Evolutionary conservation across 345 rosid genomes (phyloP).

Genomic region (Hypericum androsaemum): DNA sequence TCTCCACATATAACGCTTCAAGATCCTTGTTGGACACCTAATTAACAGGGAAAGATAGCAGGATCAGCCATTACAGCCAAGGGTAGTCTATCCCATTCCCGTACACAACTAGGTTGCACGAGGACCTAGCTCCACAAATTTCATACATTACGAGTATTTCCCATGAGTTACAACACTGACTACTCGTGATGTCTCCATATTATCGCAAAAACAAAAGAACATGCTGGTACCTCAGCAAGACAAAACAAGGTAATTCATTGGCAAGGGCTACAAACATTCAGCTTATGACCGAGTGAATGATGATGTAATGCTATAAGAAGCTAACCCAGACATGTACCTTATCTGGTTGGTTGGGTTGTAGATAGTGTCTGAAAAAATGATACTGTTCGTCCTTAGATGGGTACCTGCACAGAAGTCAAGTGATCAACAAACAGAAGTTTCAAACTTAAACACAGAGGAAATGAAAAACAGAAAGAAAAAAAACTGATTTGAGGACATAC

Average conservation of each 20-base stretch:
- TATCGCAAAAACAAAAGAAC: too few species aligned
- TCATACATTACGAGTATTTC: too few species aligned
- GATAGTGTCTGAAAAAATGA: constrained; percentile 81
- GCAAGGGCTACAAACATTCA: too few species aligned
- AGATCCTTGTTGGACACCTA: constrained; percentile 60
- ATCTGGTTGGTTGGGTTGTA: constrained; percentile 55
- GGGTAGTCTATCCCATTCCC: too few species aligned
- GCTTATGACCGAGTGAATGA: too few species aligned
- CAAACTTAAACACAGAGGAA: neutral
- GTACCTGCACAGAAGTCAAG: constrained; percentile 38
- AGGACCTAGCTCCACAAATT: too few species aligned
- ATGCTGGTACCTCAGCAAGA: too few species aligned
- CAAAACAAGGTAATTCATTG: too few species aligned
- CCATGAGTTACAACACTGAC: too few species aligned
- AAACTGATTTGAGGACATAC: constrained; percentile 33
- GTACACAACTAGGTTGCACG: too few species aligned
- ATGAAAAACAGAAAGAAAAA: neutral
- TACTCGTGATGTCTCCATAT: too few species aligned
- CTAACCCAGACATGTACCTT: constrained; percentile 33
- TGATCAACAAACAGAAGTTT: constrained; percentile 8
- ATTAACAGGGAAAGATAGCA: neutral
- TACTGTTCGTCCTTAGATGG: constrained; percentile 76
- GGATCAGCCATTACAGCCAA: too few species aligned
- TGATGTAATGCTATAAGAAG: neutral
- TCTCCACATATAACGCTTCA: constrained; percentile 51